Conservation (phyloP, 495 filamentous ascomycete species). For the Tuber indicum region DNA sequence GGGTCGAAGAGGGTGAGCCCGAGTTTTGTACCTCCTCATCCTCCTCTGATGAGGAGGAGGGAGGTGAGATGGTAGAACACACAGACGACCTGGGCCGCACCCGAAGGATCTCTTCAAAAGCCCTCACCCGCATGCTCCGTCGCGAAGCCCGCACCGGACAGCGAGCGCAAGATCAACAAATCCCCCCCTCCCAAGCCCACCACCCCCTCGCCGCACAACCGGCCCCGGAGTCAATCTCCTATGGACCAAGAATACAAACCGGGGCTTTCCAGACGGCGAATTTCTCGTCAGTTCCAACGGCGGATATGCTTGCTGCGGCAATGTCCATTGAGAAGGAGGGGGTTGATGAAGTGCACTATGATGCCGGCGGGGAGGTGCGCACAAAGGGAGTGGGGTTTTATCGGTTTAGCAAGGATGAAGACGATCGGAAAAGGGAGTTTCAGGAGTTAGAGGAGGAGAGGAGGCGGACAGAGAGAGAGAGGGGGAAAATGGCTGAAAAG, state of each 20-base stretch:
- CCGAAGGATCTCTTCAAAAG: slow-evolving; percentile 57
- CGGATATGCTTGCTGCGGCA: slow-evolving; percentile 10
- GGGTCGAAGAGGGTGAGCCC: slow-evolving; percentile 58
- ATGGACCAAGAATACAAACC: slow-evolving; percentile 70
- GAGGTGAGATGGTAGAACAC: slow-evolving; percentile 66
- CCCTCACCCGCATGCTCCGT: slow-evolving; percentile 52
- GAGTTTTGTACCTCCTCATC: slow-evolving; percentile 17
- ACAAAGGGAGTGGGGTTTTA: slow-evolving; percentile 89
- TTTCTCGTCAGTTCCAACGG: slow-evolving; percentile 25
- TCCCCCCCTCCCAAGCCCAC: background rate
- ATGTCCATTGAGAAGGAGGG: slow-evolving; percentile 53
- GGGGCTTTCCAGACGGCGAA: slow-evolving; percentile 62
- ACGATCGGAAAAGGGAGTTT: slow-evolving; percentile 65
- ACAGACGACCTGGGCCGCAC: slow-evolving; percentile 84
- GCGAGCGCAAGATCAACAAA: background rate
- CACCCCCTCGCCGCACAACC: background rate
- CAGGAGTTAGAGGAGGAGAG: slow-evolving; percentile 60
- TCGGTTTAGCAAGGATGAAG: slow-evolving; percentile 67
- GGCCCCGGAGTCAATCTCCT: background rate
- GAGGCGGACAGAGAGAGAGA: slow-evolving; percentile 59
- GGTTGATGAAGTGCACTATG: slow-evolving; percentile 72
- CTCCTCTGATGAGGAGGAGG: slow-evolving; percentile 41
- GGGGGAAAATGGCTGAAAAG: slow-evolving; percentile 49
- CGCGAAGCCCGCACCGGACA: slow-evolving; percentile 43
- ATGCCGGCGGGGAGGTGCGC: slow-evolving; percentile 71